A percentile compares a stretch with the other conserved stretches of the same genome.
Evolutionary conservation across 164 flowering plant genomes (phyloP).

Genomic region (Vitis labrusca): DNA sequence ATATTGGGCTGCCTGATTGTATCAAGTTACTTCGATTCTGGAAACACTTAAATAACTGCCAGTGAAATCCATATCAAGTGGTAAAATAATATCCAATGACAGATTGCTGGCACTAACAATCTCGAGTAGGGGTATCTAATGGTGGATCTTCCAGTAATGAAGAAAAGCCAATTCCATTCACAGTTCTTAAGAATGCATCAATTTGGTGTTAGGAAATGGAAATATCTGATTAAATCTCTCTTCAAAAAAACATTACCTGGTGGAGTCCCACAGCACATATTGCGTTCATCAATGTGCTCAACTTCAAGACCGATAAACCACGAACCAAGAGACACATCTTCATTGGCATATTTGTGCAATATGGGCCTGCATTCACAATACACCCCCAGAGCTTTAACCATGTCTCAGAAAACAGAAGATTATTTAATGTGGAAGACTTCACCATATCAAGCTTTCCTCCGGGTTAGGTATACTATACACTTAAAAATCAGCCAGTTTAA

Average conservation of each 20-base stretch:
- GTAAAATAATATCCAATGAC: no score
- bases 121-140: no score
- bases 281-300: slow-evolving; percentile 82
- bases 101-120: no score
- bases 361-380: slow-evolving; percentile 53
- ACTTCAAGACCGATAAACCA: slow-evolving; percentile 94
- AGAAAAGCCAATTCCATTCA: neutral
- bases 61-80: no score
- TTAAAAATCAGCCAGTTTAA: neutral
- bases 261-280: slow-evolving; percentile 91
- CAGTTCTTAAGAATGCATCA: neutral
- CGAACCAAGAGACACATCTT: slow-evolving; percentile 89
- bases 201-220: neutral
- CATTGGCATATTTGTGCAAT: slow-evolving; percentile 89
- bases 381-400: slow-evolving; percentile 9
- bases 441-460: neutral
- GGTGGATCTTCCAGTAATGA: no score
- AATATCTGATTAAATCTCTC: neutral
- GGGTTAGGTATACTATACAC: no score
- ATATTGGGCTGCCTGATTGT: no score
- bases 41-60: no score
- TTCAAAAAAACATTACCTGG: slow-evolving; percentile 54
- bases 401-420: neutral
- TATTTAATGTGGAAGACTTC: neutral
- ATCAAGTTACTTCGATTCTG: no score